These are phyloP conservation scores for Psidium guajava DNA, from an alignment of 345 rosid species.

Conservation along the genomic window DNA sequence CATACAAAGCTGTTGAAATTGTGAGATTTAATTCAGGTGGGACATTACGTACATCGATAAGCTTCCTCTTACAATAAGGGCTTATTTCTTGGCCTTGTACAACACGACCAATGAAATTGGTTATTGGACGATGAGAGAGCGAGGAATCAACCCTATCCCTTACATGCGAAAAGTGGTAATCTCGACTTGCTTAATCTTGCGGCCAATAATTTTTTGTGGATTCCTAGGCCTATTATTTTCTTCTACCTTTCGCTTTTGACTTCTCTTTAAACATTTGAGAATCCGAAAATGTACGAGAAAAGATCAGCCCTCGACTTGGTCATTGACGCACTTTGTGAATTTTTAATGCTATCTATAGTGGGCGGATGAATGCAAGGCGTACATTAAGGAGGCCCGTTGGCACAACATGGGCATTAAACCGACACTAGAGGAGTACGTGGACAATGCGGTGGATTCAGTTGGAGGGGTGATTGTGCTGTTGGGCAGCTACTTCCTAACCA, in stretches of 20 bases:
- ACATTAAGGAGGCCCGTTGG: constrained; percentile 5
- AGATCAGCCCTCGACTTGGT: neutral
- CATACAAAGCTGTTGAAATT: neutral
- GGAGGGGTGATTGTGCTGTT: neutral
- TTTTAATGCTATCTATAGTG: neutral
- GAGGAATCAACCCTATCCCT: constrained; percentile 8
- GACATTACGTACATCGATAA: neutral
- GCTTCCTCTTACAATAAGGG: neutral
- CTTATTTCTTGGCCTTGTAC: neutral
- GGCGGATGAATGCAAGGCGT: constrained; percentile 6
- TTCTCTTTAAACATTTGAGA: neutral
- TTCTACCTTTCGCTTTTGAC: neutral
- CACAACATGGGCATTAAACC: constrained; percentile 1
- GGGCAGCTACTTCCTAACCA: neutral
- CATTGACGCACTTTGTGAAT: neutral
- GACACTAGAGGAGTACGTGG: neutral
- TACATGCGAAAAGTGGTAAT: constrained; percentile 3
- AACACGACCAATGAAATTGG: constrained; percentile 4
- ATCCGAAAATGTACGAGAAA: neutral
- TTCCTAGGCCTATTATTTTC: neutral
- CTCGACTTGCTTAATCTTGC: neutral
- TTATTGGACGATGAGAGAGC: neutral
- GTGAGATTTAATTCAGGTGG: neutral
- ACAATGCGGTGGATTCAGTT: neutral
- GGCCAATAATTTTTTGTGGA: neutral